Base-by-base conservation (phyloP, 2,329 filamentous ascomycete species). In the Macrophomina pseudophaseolina region DNA sequence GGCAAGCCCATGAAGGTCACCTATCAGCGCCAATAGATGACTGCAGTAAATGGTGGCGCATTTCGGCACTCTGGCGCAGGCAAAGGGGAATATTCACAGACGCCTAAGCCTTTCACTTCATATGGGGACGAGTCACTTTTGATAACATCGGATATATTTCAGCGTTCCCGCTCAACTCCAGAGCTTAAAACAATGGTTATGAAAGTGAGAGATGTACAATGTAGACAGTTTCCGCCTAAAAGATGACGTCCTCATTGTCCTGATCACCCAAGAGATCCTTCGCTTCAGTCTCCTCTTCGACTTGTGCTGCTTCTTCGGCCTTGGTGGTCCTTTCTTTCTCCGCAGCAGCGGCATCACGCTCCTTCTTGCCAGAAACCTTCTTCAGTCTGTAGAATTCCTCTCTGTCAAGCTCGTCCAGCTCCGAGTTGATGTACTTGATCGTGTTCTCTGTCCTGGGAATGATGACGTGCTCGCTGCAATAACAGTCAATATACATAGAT, bases 371-470 rank as follows among this genome's bases (percentile, higher is more conserved):
- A 75, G 91, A 91, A 76, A 95, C 86, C 85, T 99, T 99, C 83
- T 99, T 99, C 76, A 99, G 81, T 71, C 95, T 87, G 81, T 97
- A 99, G 79, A 99, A 99, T 78, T 99, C 95, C 79, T 98, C 95
- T 84, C 95, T 88, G 80, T 98, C 96, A 60, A 99, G 85, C 81
- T 99, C 95, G 76, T 99, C 95, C 16, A 99, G 87, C 79, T 99
- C 95, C 0, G 94, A 97, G 82, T 98, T 98, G 85, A 98, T 98
- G 76, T 98, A 99, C 82, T 97, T 97, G 84, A 99, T 99, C n/a
- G 95, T 99, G 76, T 98, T 99, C 79, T 99, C 95, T 14, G 95
- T 99, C 71, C 95, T 87, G 12, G 95, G 95, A 74, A 99, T 99
- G 72, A 99, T 98, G 73, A 99, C 92, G 79, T 96, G 91, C 80